Evolutionary conservation across 768 basidiomycete genomes (phyloP).

Genomic region (Hygrocybe punicea): DNA sequence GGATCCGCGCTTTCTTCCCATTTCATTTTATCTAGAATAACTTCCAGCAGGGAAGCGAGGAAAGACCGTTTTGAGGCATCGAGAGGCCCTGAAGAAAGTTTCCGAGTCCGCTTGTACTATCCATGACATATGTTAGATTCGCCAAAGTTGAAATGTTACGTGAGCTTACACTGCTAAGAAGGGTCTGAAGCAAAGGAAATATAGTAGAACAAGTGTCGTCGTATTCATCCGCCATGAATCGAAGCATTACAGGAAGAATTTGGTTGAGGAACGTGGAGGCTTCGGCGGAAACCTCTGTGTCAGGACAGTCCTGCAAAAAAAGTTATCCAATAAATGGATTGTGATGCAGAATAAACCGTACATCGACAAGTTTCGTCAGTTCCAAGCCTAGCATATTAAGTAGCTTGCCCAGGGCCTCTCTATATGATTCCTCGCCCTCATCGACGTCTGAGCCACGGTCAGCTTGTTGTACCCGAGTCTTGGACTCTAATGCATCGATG

Average conservation of each 20-base stretch:
- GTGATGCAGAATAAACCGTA: slow-evolving; percentile 35
- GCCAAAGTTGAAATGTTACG: not conserved
- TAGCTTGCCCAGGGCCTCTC: slow-evolving; percentile 83
- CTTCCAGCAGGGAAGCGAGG: slow-evolving; percentile 70
- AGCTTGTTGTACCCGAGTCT: slow-evolving; percentile 64
- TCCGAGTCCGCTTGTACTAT: slow-evolving; percentile 80
- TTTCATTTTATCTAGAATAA: slow-evolving; percentile 83
- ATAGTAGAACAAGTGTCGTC: slow-evolving; percentile 87
- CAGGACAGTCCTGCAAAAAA: slow-evolving; percentile 50
- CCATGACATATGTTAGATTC: not conserved
- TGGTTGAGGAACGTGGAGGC: slow-evolving; percentile 62
- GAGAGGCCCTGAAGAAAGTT: slow-evolving; percentile 57
- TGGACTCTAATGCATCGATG: slow-evolving; percentile 73
- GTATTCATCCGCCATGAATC: slow-evolving; percentile 85
- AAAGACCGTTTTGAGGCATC: slow-evolving; percentile 72
- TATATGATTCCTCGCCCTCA: slow-evolving; percentile 84
- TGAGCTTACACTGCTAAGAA: slow-evolving; percentile 67
- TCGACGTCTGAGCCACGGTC: slow-evolving; percentile 70
- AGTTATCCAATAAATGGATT: not conserved
- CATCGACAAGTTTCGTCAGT: slow-evolving; percentile 79
- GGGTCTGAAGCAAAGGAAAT: slow-evolving; percentile 71
- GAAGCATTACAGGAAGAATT: slow-evolving; percentile 76
- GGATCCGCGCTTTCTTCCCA: slow-evolving; percentile 82
- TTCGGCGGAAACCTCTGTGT: slow-evolving; percentile 59
- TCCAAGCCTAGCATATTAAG: slow-evolving; percentile 81